These are phyloP conservation scores for Amphibolis antarctica DNA, from an alignment of 106 monocot genomes.

Conservation along the genomic window DNA sequence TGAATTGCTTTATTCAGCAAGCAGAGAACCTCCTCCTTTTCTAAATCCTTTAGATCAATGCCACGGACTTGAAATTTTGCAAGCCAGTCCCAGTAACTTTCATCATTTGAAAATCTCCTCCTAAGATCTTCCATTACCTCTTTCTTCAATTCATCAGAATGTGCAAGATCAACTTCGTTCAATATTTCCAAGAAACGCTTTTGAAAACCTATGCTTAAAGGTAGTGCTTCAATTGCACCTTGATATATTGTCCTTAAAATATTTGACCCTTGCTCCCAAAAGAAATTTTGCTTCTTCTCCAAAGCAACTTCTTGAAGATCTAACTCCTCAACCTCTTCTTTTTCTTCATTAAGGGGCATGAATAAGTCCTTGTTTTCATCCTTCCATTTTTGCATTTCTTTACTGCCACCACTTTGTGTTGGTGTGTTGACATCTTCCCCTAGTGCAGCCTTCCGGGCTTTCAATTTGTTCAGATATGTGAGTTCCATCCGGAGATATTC, in stretches of 20 bases:
- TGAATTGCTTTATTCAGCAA: constrained; percentile 13
- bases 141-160: constrained; percentile 18
- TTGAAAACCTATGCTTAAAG: constrained; percentile 16
- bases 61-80: constrained; percentile 12
- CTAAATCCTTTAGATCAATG: not conserved
- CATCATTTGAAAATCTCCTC: constrained; percentile 10
- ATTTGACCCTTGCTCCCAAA: constrained; percentile 34
- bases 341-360: constrained; percentile 37
- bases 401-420: constrained; percentile 6
- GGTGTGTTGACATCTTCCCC: constrained; percentile 42
- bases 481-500: constrained; percentile 96
- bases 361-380: constrained; percentile 61
- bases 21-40: constrained; percentile 2
- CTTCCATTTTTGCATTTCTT: constrained; percentile 31
- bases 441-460: constrained; percentile 63
- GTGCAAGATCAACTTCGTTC: constrained; percentile 16
- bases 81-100: constrained; percentile 30
- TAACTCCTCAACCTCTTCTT: constrained; percentile 6
- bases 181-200: constrained; percentile 23
- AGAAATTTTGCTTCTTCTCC: constrained; percentile 41
- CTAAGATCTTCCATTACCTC: constrained; percentile 22
- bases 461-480: constrained; percentile 84
- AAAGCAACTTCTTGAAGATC: constrained; percentile 13
- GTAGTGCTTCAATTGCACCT: constrained; percentile 23
- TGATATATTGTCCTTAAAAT: constrained; percentile 22